phyloP scores from a whole-genome alignment of 2,329 filamentous ascomycete species.

The Monosporascus sp. region DNA sequence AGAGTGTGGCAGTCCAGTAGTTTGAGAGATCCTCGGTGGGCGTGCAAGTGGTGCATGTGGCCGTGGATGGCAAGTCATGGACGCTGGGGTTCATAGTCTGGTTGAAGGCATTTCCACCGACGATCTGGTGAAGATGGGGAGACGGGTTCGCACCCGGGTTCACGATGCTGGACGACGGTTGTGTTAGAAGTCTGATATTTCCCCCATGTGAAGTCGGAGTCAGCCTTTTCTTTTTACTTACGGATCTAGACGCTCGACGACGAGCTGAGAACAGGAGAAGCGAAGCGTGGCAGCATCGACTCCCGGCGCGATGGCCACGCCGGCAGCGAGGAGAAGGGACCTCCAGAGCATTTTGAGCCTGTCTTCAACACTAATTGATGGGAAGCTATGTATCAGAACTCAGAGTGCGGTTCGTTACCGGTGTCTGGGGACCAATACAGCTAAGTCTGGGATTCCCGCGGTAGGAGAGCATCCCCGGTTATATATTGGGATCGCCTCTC shows the following conservation, averaged over 20 bases:
- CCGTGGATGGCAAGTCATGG: slow-evolving; percentile 10
- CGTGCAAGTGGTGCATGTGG: slow-evolving; percentile 13
- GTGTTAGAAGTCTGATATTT: too few species aligned
- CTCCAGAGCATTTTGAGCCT: not conserved
- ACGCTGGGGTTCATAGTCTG: slow-evolving; percentile 11
- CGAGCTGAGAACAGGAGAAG: slow-evolving; percentile 43
- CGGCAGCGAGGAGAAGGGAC: slow-evolving; percentile 7
- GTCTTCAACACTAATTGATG: too few species aligned
- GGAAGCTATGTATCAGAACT: too few species aligned
- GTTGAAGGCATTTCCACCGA: slow-evolving; percentile 39
- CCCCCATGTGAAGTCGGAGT: too few species aligned
- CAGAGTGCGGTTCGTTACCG: not conserved
- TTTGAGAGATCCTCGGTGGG: slow-evolving; percentile 24
- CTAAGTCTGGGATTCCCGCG: not conserved
- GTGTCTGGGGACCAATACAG: not conserved
- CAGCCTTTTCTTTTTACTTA: not conserved
- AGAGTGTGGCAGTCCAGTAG: slow-evolving; percentile 30
- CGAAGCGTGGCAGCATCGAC: slow-evolving; percentile 9
- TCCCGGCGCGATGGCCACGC: not conserved
- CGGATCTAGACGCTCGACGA: slow-evolving; percentile 29
- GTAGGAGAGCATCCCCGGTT: not conserved
- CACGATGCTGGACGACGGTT: slow-evolving; percentile 6
- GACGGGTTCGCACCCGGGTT: slow-evolving; percentile 36
- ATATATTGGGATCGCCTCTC: not conserved
- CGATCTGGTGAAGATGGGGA: slow-evolving; percentile 48